Evolutionary conservation across 2,329 filamentous ascomycete genomes (phyloP).

Genomic region (Mycosphaerelloides madeirae): DNA sequence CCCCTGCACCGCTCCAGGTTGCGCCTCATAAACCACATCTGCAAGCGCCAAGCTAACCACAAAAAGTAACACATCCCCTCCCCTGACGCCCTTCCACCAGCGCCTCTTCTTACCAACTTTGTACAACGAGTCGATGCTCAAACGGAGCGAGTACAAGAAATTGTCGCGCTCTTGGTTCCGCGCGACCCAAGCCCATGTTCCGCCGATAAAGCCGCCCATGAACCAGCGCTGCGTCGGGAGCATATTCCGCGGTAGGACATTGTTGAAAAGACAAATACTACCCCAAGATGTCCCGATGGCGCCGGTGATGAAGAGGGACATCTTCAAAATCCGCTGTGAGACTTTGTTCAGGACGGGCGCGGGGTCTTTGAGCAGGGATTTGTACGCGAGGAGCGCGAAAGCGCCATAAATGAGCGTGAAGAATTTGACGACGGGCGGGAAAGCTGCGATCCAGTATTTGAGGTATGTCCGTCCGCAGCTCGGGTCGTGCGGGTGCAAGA

Average conservation of each 20-base stretch:
- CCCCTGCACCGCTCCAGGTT: slow-evolving; percentile 64
- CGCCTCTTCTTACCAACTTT: slow-evolving; percentile 88
- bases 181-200: slow-evolving; percentile 78
- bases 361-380: slow-evolving; percentile 64
- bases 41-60: slow-evolving; percentile 72
- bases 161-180: slow-evolving; percentile 59
- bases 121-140: slow-evolving; percentile 80
- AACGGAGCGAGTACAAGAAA: slow-evolving; percentile 73
- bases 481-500: slow-evolving; percentile 81
- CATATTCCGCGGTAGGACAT: slow-evolving; percentile 66
- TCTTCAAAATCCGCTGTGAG: slow-evolving; percentile 64
- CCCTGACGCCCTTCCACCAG: slow-evolving; percentile 77
- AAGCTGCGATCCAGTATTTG: slow-evolving; percentile 79
- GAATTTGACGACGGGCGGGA: slow-evolving; percentile 72
- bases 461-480: slow-evolving; percentile 84
- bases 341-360: slow-evolving; percentile 62
- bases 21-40: slow-evolving; percentile 70
- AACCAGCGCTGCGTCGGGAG: slow-evolving; percentile 84
- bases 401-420: slow-evolving; percentile 70
- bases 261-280: slow-evolving; percentile 82
- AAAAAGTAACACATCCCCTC: slow-evolving; percentile 81
- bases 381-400: slow-evolving; percentile 65
- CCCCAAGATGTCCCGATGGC: slow-evolving; percentile 86
- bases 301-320: slow-evolving; percentile 73
- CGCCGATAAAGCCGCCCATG: slow-evolving; percentile 78